Percentiles rank a stretch among this genome's conserved stretches.
Conservation (phyloP, 257 asterid species). For the Catharanthus roseus region DNA sequence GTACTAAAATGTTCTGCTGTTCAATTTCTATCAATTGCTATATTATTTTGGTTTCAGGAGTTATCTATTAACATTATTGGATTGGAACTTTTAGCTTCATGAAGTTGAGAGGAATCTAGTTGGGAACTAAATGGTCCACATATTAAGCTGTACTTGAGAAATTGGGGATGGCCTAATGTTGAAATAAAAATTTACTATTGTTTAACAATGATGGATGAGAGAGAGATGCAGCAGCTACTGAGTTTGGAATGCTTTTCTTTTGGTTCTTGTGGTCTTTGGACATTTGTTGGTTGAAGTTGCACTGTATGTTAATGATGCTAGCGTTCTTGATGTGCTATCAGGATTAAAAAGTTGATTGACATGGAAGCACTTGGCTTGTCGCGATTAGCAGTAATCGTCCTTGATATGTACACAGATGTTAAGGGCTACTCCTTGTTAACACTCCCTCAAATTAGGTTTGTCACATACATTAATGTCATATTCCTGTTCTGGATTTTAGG, state of each 20-base stretch:
- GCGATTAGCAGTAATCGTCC: constrained; percentile 65
- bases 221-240: neutral
- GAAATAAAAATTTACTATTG: neutral
- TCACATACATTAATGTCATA: constrained; percentile 4
- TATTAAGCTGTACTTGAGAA: neutral
- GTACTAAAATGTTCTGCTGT: neutral
- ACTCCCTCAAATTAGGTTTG: constrained; percentile 94
- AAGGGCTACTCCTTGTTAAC: constrained; percentile 91
- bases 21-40: neutral
- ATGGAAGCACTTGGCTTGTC: constrained; percentile 77
- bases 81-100: neutral
- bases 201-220: too few relatives aligned
- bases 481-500: neutral
- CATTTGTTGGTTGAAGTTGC: too few relatives aligned
- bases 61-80: neutral
- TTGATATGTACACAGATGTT: constrained; percentile 82
- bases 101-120: constrained; percentile 1
- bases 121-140: neutral
- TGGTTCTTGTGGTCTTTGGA: neutral
- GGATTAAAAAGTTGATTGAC: constrained; percentile 87
- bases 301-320: too few relatives aligned
- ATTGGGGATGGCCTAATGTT: neutral
- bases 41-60: neutral
- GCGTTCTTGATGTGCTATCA: constrained; percentile 24
- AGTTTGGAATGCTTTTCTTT: neutral